These are phyloP conservation scores for Pogostemon cablin DNA, from an alignment of 257 asterid genomes.

Conservation along the genomic window DNA sequence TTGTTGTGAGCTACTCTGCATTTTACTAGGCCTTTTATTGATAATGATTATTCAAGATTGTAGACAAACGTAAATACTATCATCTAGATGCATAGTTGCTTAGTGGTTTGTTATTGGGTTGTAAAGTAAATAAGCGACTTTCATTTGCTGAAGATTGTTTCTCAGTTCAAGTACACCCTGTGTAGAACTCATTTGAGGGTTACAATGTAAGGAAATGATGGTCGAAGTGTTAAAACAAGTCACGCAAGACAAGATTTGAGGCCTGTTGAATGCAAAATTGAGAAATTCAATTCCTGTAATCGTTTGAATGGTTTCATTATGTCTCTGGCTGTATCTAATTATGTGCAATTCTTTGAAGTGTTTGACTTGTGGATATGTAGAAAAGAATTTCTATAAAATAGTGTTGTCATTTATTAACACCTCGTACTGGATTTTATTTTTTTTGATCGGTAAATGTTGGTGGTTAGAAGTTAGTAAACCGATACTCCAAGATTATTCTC, in stretches of 20 bases:
- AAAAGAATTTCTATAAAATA: no score
- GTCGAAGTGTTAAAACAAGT: no score
- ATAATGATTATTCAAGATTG: neutral
- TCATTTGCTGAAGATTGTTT: no score
- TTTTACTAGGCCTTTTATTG: neutral
- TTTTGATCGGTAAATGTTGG: no score
- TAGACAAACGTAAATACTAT: no score
- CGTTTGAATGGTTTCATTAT: neutral
- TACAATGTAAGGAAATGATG: no score
- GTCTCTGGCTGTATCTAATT: neutral
- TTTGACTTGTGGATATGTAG: neutral
- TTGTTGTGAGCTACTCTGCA: neutral
- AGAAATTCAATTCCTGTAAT: neutral
- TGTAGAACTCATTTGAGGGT: neutral
- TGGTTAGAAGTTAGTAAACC: no score
- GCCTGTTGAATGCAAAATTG: no score
- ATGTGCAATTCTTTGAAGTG: neutral
- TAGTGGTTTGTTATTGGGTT: no score
- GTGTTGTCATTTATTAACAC: neutral
- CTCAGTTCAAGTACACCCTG: neutral
- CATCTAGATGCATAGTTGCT: no score
- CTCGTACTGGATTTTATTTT: neutral
- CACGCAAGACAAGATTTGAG: no score
- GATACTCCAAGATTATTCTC: no score
- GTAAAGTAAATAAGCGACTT: neutral